Percentiles rank a stretch among this genome's conserved stretches.
These are phyloP conservation scores for Vicia villosa DNA, from an alignment of 306 rosid genomes.

Conservation along the genomic window DNA sequence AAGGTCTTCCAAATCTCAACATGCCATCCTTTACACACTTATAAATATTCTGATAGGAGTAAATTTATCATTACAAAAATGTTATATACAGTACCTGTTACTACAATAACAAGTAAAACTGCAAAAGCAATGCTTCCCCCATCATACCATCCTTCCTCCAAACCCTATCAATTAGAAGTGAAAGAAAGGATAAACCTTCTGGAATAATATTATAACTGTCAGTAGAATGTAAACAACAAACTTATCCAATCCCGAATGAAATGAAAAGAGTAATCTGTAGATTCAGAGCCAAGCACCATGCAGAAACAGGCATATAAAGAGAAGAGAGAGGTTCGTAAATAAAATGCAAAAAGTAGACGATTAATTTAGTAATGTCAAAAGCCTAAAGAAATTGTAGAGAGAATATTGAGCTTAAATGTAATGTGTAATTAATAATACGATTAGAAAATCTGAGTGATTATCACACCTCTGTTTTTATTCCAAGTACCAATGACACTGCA, in stretches of 20 bases:
- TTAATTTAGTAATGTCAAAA: slow-evolving; percentile 21
- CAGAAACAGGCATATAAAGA: slow-evolving; percentile 19
- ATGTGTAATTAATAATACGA: slow-evolving; percentile 14
- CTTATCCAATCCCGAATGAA: slow-evolving; percentile 14
- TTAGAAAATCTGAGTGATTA: slow-evolving; percentile 26
- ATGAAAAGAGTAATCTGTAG: slow-evolving; percentile 26
- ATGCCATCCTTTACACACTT: not conserved
- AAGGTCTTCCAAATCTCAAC: slow-evolving; percentile 18
- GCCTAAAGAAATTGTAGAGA: slow-evolving; percentile 12
- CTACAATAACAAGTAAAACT: slow-evolving; percentile 82
- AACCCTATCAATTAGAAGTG: slow-evolving; percentile 58
- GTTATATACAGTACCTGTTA: slow-evolving; percentile 68
- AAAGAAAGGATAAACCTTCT: slow-evolving; percentile 23
- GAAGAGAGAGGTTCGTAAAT: not conserved
- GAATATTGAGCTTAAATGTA: slow-evolving; percentile 16
- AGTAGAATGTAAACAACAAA: slow-evolving; percentile 17
- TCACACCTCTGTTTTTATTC: slow-evolving; percentile 88
- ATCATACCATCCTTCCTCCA: slow-evolving; percentile 89
- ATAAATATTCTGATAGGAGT: slow-evolving; percentile 18
- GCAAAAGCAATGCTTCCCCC: slow-evolving; percentile 95
- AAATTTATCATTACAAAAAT: slow-evolving; percentile 1
- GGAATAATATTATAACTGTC: slow-evolving; percentile 11
- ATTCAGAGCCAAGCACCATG: slow-evolving; percentile 25
- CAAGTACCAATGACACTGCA: slow-evolving; percentile 83
- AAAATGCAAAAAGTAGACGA: slow-evolving; percentile 1